These are phyloP conservation scores for Neocucurbitaria cava DNA, from an alignment of 2,329 filamentous ascomycete genomes.

Conservation along the genomic window DNA sequence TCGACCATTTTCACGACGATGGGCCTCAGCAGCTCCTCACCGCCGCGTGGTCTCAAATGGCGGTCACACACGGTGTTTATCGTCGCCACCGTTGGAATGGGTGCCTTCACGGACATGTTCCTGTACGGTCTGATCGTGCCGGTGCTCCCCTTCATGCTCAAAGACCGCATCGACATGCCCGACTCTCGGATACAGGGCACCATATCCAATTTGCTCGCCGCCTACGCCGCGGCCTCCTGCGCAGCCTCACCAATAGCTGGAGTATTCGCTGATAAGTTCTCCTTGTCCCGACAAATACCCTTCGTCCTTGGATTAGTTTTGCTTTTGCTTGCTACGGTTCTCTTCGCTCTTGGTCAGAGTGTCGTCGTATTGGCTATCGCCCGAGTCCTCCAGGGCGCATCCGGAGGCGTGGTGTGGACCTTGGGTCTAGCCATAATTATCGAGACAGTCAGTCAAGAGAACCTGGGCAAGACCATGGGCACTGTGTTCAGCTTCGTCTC, in stretches of 20 bases:
- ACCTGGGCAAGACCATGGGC: conserved; percentile 68
- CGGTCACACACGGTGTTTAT: conserved; percentile 68
- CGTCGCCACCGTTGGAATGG: conserved; percentile 62
- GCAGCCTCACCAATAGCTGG: conserved; percentile 61
- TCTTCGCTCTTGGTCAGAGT: conserved; percentile 60
- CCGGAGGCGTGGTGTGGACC: conserved; percentile 66
- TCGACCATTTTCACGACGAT: conserved; percentile 7
- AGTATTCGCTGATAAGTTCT: conserved; percentile 60
- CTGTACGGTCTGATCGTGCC: conserved; percentile 67
- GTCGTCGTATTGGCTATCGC: conserved; percentile 59
- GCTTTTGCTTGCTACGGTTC: conserved; percentile 61
- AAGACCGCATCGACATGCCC: conserved; percentile 58
- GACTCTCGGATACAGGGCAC: conserved; percentile 59
- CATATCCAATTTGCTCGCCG: conserved; percentile 61
- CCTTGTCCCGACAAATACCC: conserved; percentile 61
- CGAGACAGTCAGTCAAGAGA: conserved; percentile 64
- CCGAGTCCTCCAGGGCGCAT: conserved; percentile 64
- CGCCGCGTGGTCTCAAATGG: conserved; percentile 53
- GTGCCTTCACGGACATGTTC: conserved; percentile 66
- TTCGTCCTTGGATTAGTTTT: conserved; percentile 64
- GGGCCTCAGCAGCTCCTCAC: neutral
- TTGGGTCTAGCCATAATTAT: conserved; percentile 65
- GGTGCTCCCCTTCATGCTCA: conserved; percentile 64
- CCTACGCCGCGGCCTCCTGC: conserved; percentile 62
- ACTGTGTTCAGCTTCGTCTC: conserved; percentile 67